Conservation (phyloP, 2,329 filamentous ascomycete genomes). For the Diplodia mutila region DNA sequence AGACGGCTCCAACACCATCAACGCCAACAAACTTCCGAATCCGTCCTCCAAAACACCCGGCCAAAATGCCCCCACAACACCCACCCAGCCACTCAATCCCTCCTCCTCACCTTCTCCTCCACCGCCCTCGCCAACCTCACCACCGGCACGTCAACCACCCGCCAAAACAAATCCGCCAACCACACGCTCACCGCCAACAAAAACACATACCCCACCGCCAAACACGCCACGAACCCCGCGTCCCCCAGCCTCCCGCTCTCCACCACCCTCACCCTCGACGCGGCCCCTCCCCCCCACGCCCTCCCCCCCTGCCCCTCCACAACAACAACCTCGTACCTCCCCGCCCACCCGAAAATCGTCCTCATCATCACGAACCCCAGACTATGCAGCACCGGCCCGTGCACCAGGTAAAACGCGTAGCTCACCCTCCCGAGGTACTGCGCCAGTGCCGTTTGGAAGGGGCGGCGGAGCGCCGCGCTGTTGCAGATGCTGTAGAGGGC, state of each 20-base stretch:
- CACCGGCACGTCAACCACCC: conserved; percentile 57
- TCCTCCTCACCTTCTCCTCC: conserved; percentile 37
- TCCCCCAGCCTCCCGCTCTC: conserved; percentile 39
- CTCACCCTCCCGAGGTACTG: conserved; percentile 63
- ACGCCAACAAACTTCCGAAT: too few species aligned
- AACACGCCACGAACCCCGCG: conserved; percentile 24
- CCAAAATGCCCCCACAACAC: background rate
- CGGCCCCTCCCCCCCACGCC: conserved; percentile 18
- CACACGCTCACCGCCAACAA: conserved; percentile 50
- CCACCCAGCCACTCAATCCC: background rate
- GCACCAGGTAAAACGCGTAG: conserved; percentile 63
- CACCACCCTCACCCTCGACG: conserved; percentile 27
- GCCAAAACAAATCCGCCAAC: conserved; percentile 64
- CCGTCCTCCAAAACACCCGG: background rate
- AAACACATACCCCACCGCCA: conserved; percentile 38
- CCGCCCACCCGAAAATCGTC: conserved; percentile 32
- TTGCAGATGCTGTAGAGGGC: conserved; percentile 30
- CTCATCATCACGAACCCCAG: conserved; percentile 44
- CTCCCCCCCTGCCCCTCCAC: background rate
- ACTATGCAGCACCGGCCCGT: conserved; percentile 52
- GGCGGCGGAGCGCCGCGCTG: conserved; percentile 39
- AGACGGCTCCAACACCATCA: background rate
- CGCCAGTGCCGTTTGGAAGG: conserved; percentile 54
- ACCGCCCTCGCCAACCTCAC: conserved; percentile 56
- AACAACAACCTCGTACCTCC: background rate